phyloP scores from a whole-genome alignment of 257 asterid species.

The Prunella vulgaris region DNA sequence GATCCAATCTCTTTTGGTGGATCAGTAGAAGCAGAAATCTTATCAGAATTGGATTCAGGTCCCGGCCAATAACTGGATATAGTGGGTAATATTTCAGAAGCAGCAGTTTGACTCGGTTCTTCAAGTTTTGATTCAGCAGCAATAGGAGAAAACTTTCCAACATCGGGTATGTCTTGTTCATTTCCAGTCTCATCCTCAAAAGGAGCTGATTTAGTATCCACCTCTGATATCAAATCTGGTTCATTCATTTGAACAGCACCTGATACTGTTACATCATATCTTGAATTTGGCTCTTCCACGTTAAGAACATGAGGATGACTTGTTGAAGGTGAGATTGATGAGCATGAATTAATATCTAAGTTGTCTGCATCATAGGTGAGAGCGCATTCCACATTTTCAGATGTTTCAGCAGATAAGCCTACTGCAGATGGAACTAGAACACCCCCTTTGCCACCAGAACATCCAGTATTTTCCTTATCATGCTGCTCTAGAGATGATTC shows the following conservation, averaged over 20 bases:
- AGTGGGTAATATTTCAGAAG: slow-evolving; percentile 29
- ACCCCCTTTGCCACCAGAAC: too few relatives aligned
- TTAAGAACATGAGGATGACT: slow-evolving; percentile 25
- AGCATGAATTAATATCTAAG: slow-evolving; percentile 20
- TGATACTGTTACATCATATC: slow-evolving; percentile 25
- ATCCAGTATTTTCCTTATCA: too few relatives aligned
- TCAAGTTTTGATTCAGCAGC: slow-evolving; percentile 81
- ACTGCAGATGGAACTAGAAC: too few relatives aligned
- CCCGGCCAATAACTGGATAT: slow-evolving; percentile 23
- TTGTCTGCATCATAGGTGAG: slow-evolving; percentile 15
- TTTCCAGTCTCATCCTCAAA: too few relatives aligned
- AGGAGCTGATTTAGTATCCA: slow-evolving; percentile 26
- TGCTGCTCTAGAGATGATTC: slow-evolving; percentile 28
- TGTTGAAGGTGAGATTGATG: slow-evolving; percentile 18
- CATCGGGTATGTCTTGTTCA: slow-evolving; percentile 31
- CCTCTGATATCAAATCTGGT: slow-evolving; percentile 23
- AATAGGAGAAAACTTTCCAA: slow-evolving; percentile 34
- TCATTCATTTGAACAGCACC: slow-evolving; percentile 31
- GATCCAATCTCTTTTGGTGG: slow-evolving; percentile 34
- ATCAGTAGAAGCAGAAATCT: slow-evolving; percentile 20
- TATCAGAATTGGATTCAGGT: slow-evolving; percentile 33
- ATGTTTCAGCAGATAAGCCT: slow-evolving; percentile 24
- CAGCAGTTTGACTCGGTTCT: slow-evolving; percentile 47
- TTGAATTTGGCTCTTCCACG: slow-evolving; percentile 29
- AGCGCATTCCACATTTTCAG: slow-evolving; percentile 15